A percentile compares a stretch with the other conserved stretches of the same genome.
These are phyloP conservation scores for Penicillium glabrum DNA, from an alignment of 2,329 filamentous ascomycete genomes.

Conservation along the genomic window DNA sequence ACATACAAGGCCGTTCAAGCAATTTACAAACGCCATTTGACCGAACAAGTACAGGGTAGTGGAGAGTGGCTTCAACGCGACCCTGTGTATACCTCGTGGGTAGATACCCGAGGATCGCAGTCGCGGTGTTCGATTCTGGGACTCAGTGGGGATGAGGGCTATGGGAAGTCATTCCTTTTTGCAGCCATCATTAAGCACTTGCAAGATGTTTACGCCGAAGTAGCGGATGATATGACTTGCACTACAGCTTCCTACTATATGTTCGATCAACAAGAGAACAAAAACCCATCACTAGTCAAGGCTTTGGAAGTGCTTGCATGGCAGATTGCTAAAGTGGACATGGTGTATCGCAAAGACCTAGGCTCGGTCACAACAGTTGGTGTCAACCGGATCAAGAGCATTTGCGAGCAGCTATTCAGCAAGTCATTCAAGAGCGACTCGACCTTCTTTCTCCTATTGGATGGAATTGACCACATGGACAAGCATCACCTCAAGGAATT, in stretches of 20 bases:
- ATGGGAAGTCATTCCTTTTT: neutral
- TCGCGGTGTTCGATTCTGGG: no score
- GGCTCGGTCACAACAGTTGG: neutral
- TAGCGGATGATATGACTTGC: neutral
- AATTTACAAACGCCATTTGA: neutral
- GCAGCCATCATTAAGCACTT: neutral
- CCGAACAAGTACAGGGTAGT: neutral
- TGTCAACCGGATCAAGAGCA: neutral
- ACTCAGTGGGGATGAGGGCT: neutral
- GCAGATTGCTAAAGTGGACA: neutral
- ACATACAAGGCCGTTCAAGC: neutral
- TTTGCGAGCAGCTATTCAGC: slow-evolving; percentile 13
- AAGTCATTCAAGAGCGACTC: slow-evolving; percentile 22
- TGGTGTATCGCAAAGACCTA: neutral
- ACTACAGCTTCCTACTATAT: neutral
- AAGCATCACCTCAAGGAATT: slow-evolving; percentile 21
- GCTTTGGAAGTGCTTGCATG: neutral
- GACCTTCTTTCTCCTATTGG: slow-evolving; percentile 44
- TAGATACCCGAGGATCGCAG: no score
- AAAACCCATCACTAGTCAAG: neutral
- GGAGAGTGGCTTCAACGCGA: neutral
- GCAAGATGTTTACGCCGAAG: neutral
- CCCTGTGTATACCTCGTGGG: no score
- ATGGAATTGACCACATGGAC: slow-evolving; percentile 50
- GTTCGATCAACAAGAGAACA: neutral